Percentiles rank a stretch among this genome's conserved stretches.
Evolutionary conservation across 208 protist species (phyloP).

Genomic region (Porcisia hertigi): DNA sequence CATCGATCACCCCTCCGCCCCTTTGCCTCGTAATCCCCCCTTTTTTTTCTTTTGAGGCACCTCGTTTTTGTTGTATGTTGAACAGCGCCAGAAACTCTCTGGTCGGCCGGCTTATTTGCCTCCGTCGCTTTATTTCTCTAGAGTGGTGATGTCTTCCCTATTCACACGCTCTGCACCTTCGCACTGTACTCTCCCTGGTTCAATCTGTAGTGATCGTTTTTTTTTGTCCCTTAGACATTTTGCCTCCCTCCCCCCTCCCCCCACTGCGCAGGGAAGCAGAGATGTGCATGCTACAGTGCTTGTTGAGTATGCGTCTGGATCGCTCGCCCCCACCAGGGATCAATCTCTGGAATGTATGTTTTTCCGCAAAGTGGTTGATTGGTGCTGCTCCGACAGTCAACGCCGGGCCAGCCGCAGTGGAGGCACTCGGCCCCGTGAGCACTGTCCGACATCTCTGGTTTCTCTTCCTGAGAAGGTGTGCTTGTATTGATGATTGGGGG

Average conservation of each 20-base stretch:
- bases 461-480: neutral
- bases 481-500: neutral
- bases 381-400: neutral
- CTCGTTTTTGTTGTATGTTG: too few species aligned
- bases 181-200: neutral
- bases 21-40: too few species aligned
- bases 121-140: too few species aligned
- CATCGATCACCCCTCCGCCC: too few species aligned
- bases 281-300: neutral
- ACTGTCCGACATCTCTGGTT: neutral
- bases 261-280: too few species aligned
- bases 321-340: neutral
- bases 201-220: neutral
- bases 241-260: neutral
- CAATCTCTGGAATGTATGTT: neutral
- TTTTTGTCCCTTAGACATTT: neutral
- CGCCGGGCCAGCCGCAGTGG: neutral
- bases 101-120: too few species aligned
- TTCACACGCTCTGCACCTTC: neutral
- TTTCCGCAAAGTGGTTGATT: neutral
- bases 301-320: neutral
- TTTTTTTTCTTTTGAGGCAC: too few species aligned
- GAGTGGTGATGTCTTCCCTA: neutral
- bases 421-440: neutral
- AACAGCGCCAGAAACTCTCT: too few species aligned